phyloP scores from a whole-genome alignment of 2,329 filamentous ascomycete species.

The Fusarium sp. region DNA sequence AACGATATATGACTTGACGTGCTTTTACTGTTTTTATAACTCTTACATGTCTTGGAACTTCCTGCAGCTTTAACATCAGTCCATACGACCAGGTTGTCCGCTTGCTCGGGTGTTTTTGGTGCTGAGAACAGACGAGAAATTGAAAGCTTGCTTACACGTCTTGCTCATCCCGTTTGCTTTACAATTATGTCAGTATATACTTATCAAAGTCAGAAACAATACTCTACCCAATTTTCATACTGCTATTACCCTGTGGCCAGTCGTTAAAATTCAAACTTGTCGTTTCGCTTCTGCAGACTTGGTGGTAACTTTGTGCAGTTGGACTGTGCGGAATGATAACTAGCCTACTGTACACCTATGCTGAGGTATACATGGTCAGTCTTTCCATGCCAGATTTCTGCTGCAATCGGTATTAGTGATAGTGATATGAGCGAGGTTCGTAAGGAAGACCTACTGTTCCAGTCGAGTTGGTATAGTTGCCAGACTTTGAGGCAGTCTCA shows the following conservation, averaged over 20 bases:
- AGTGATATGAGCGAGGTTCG: not conserved
- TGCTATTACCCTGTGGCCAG: conserved; percentile 12
- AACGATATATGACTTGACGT: not conserved
- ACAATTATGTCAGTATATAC: conserved; percentile 3
- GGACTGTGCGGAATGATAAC: conserved; percentile 25
- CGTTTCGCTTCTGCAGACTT: not conserved
- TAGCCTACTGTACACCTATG: not conserved
- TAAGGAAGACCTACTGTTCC: not conserved
- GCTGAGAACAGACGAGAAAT: not conserved
- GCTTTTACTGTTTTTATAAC: not conserved
- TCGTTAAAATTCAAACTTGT: conserved; percentile 44
- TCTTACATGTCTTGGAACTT: not conserved
- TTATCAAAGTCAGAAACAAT: not conserved
- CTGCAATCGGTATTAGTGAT: not conserved
- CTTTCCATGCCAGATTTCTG: not conserved
- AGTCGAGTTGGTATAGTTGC: not conserved
- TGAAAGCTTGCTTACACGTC: not conserved
- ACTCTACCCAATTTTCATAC: not conserved
- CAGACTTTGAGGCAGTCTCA: not conserved
- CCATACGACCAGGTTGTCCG: not conserved
- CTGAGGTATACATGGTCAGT: not conserved
- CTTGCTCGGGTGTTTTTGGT: not conserved
- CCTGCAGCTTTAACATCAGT: not conserved
- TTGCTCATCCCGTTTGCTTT: not conserved
- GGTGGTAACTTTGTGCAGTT: conserved; percentile 11